Conservation (phyloP, 2,329 filamentous ascomycete species). For the Beauveria rudraprayagi region DNA sequence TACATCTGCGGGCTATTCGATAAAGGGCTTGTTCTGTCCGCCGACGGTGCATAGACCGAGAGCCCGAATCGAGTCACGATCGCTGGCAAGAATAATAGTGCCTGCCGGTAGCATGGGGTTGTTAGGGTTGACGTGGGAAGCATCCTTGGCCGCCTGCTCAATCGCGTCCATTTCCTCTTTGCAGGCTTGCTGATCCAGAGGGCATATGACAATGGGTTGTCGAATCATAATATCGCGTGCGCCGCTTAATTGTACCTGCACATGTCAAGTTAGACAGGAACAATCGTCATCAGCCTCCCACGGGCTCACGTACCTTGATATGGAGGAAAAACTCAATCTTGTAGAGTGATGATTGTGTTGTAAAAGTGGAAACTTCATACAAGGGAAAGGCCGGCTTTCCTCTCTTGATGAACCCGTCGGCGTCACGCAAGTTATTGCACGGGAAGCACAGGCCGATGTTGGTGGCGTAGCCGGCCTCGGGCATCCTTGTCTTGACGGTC, state of each 20-base stretch:
- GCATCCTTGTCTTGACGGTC: slow-evolving; percentile 71
- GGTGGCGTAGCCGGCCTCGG: slow-evolving; percentile 85
- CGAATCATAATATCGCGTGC: slow-evolving; percentile 82
- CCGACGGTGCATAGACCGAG: slow-evolving; percentile 56
- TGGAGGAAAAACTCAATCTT: slow-evolving; percentile 97
- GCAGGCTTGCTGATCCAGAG: slow-evolving; percentile 88
- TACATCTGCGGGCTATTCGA: slow-evolving; percentile 38
- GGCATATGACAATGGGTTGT: slow-evolving; percentile 92
- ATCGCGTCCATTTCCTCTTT: slow-evolving; percentile 99
- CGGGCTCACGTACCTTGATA: slow-evolving; percentile 62
- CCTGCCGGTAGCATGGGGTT: slow-evolving; percentile 87
- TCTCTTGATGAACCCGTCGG: slow-evolving; percentile 77
- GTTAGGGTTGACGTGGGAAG: slow-evolving; percentile 76
- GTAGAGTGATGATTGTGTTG: slow-evolving; percentile 87
- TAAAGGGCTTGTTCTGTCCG: slow-evolving; percentile 57
- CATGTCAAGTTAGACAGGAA: slow-evolving; percentile 12
- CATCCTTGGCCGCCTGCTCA: slow-evolving; percentile 89
- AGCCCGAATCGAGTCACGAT: slow-evolving; percentile 56
- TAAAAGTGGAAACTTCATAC: slow-evolving; percentile 85
- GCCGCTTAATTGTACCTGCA: slow-evolving; percentile 75
- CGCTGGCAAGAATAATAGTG: slow-evolving; percentile 70
- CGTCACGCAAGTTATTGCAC: slow-evolving; percentile 76
- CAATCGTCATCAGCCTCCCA: not conserved
- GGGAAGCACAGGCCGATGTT: slow-evolving; percentile 89
- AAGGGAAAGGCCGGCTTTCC: slow-evolving; percentile 82